Evolutionary conservation across 495 filamentous ascomycete species (phyloP).

Genomic region (Thermochaetoides thermophila): DNA sequence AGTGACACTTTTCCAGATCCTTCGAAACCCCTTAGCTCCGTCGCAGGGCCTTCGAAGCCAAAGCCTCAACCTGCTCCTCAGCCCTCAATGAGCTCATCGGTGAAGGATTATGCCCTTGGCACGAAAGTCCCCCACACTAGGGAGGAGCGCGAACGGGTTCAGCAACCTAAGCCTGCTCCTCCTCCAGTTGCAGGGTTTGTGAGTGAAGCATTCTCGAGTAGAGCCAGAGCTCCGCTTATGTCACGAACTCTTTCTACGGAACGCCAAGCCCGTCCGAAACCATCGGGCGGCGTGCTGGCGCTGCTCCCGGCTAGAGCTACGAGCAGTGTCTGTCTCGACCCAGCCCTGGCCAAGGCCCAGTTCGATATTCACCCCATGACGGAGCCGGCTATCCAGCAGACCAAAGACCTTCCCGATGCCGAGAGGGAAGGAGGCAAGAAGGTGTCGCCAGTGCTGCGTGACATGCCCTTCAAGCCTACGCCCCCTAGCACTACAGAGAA

Average conservation of each 20-base stretch:
- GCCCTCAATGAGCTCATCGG: too few relatives aligned
- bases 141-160: slow-evolving; percentile 1
- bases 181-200: slow-evolving; percentile 18
- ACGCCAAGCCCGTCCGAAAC: slow-evolving; percentile 20
- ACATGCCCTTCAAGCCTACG: slow-evolving; percentile 24
- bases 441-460: slow-evolving; percentile 15
- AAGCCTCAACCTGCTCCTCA: too few relatives aligned
- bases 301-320: slow-evolving; percentile 10
- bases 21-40: too few relatives aligned
- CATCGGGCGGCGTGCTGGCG: slow-evolving; percentile 1
- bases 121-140: background rate
- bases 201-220: slow-evolving; percentile 3
- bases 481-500: slow-evolving; percentile 19
- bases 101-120: background rate
- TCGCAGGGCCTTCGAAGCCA: too few relatives aligned
- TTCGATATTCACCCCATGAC: slow-evolving; percentile 15
- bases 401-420: slow-evolving; percentile 13
- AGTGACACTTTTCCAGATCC: too few relatives aligned
- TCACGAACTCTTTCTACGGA: slow-evolving; percentile 9
- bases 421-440: slow-evolving; percentile 12
- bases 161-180: background rate
- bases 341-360: slow-evolving; percentile 24
- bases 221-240: background rate
- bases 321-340: slow-evolving; percentile 18
- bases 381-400: slow-evolving; percentile 7